Conservation (phyloP, 192 early-diverging fungal genomes). For the Mortierella hygrophila region DNA sequence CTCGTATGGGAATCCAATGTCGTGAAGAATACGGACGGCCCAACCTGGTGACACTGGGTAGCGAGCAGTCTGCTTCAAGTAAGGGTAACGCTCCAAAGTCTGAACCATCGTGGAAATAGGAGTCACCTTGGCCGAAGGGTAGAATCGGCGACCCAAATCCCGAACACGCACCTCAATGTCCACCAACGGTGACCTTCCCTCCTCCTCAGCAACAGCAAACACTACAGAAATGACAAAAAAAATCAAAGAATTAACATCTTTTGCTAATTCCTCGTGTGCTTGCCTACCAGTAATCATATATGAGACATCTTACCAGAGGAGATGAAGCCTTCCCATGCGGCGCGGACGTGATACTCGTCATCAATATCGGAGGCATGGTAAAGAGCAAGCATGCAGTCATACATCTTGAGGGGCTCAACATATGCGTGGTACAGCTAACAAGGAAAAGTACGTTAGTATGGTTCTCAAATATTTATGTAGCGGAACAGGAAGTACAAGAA, state of each 20-base stretch:
- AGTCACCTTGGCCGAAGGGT: constrained; percentile 46
- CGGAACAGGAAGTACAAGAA: neutral
- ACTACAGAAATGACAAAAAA: constrained; percentile 1
- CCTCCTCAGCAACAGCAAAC: constrained; percentile 31
- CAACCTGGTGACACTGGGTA: constrained; percentile 33
- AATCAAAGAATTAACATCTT: neutral
- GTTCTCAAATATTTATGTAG: neutral
- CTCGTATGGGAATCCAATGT: constrained; percentile 51
- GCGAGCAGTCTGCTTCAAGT: constrained; percentile 37
- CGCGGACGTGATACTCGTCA: constrained; percentile 50
- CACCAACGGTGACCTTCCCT: constrained; percentile 34
- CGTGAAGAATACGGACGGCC: constrained; percentile 47
- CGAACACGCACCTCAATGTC: constrained; percentile 49
- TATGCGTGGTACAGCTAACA: constrained; percentile 36
- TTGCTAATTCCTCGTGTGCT: neutral
- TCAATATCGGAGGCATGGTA: constrained; percentile 50
- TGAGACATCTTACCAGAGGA: constrained; percentile 20
- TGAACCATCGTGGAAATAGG: constrained; percentile 49
- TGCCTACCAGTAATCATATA: neutral
- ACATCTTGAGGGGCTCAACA: constrained; percentile 51
- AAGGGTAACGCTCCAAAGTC: constrained; percentile 45
- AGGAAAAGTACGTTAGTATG: neutral
- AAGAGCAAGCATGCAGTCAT: constrained; percentile 51
- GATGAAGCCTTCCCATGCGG: constrained; percentile 53
- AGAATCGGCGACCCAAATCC: constrained; percentile 48